phyloP scores from a whole-genome alignment of 2,329 filamentous ascomycete species.

The Dryadomyces quercivorus region DNA sequence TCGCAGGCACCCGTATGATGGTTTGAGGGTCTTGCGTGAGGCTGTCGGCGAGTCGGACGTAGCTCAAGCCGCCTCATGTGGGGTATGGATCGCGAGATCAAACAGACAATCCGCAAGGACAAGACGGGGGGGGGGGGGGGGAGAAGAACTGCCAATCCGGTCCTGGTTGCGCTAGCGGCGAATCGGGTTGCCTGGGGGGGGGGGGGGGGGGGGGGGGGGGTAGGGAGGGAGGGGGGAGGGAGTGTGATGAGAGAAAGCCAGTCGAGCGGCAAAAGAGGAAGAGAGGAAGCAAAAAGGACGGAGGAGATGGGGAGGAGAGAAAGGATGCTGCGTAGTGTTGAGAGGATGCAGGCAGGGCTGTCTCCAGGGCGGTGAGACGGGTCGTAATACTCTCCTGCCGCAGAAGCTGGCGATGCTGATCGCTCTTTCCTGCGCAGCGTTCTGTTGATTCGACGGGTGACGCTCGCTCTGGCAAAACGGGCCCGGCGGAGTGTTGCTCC shows the following conservation, averaged over 20 bases:
- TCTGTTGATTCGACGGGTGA: background rate
- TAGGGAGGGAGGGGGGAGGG: background rate
- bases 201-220: background rate
- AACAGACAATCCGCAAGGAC: background rate
- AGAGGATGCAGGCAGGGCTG: background rate
- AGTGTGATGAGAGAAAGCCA: background rate
- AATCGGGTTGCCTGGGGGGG: background rate
- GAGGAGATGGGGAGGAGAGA: background rate
- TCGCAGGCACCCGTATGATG: too few species aligned
- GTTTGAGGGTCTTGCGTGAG: background rate
- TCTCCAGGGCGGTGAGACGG: background rate
- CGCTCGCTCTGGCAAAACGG: background rate
- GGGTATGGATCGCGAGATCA: background rate
- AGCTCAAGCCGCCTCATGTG: constrained; percentile 1
- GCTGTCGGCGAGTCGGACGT: background rate
- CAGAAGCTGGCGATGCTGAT: background rate
- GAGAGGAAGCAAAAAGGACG: background rate
- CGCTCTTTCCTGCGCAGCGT: background rate
- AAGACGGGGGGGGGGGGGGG: background rate
- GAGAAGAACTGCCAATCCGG: background rate
- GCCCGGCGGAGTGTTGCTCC: background rate
- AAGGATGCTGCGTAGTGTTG: background rate
- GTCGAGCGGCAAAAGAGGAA: background rate
- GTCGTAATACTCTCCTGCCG: background rate
- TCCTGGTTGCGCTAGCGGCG: background rate